These are phyloP conservation scores for Cutaneotrichosporon mucoides DNA, from an alignment of 1,284 basidiomycete genomes.

Conservation along the genomic window DNA sequence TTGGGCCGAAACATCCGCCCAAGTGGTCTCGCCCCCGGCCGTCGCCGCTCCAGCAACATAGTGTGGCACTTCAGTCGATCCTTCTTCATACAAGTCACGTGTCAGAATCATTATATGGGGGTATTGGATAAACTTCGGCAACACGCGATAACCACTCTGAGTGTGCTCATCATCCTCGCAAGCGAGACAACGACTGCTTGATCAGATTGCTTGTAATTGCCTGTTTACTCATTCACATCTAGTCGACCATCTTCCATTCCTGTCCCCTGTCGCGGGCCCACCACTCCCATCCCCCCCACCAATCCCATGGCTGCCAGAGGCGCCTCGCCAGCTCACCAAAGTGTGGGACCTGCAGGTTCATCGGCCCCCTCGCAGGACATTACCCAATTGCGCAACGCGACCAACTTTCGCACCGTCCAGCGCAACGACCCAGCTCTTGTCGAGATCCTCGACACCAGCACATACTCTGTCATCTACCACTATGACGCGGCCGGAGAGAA, in stretches of 20 bases:
- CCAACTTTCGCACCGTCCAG: constrained; percentile 37
- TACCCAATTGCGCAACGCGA: constrained; percentile 15
- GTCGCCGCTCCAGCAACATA: too few relatives aligned
- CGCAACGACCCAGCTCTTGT: constrained; percentile 34
- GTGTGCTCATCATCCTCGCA: background rate
- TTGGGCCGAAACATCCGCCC: too few relatives aligned
- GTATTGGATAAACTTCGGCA: too few relatives aligned
- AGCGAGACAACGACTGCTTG: background rate
- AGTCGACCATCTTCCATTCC: too few relatives aligned
- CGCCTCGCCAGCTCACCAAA: background rate
- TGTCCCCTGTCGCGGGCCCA: background rate
- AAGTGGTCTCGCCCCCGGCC: too few relatives aligned
- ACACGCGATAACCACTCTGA: too few relatives aligned
- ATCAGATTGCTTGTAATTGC: background rate
- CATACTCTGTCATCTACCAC: constrained; percentile 39
- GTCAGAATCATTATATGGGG: background rate
- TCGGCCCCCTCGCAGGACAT: background rate
- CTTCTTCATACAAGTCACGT: background rate
- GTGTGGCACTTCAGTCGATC: too few relatives aligned
- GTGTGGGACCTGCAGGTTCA: background rate
- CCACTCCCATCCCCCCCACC: background rate
- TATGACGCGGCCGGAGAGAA: constrained; percentile 30
- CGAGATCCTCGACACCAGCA: constrained; percentile 39
- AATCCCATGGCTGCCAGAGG: constrained; percentile 1
- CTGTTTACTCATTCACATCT: background rate